A percentile compares a stretch with the other conserved stretches of the same genome.
phyloP scores from a whole-genome alignment of 306 rosid genomes.

The Mimosa pudica region DNA sequence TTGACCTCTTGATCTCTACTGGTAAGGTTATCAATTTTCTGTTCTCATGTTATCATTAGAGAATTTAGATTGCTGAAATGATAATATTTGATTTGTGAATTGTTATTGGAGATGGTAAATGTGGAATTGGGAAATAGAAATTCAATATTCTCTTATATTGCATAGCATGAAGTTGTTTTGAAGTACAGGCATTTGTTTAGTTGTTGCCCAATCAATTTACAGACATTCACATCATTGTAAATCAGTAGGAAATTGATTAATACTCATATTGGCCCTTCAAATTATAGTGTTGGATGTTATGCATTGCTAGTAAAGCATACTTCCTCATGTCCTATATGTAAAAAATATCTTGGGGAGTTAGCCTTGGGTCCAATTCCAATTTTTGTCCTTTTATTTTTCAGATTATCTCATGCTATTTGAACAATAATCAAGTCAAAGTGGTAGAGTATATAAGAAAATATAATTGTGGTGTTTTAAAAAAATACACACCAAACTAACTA shows the following conservation, averaged over 20 bases:
- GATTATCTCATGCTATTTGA: too few relatives aligned
- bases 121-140: background rate
- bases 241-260: background rate
- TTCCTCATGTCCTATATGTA: too few relatives aligned
- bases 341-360: too few relatives aligned
- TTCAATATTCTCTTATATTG: background rate
- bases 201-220: background rate
- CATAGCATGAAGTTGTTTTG: background rate
- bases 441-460: too few relatives aligned
- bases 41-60: background rate
- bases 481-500: too few relatives aligned
- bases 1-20: slow-evolving; percentile 83
- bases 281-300: slow-evolving; percentile 7
- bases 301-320: background rate
- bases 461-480: too few relatives aligned
- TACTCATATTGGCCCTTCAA: background rate
- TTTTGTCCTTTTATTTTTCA: too few relatives aligned
- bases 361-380: too few relatives aligned
- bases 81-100: background rate
- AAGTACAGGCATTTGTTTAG: background rate
- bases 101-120: background rate
- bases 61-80: background rate
- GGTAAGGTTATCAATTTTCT: slow-evolving; percentile 39
- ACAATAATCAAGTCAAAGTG: too few relatives aligned
- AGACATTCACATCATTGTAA: background rate